phyloP scores from a whole-genome alignment of 2,329 filamentous ascomycete genomes.

The Paecilomyces sp. region DNA sequence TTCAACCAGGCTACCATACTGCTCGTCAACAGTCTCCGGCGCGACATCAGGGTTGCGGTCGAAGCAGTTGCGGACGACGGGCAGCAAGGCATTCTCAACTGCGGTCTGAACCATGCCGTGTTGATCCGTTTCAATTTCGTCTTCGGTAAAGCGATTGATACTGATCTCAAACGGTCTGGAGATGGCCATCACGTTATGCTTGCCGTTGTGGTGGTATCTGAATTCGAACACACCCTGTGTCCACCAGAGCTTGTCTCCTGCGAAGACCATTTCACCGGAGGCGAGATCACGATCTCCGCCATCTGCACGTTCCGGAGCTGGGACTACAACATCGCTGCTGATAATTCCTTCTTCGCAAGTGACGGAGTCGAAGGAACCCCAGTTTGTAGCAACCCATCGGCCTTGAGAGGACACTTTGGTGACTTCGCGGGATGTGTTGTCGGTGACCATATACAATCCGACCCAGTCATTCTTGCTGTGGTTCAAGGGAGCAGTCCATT shows the following conservation, averaged over 20 bases:
- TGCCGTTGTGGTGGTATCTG: conserved; percentile 89
- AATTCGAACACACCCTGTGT: conserved; percentile 94
- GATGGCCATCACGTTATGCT: conserved; percentile 88
- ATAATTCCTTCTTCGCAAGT: conserved; percentile 72
- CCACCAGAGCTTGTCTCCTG: conserved; percentile 95
- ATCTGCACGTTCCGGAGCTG: conserved; percentile 36
- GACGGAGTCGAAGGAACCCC: conserved; percentile 66
- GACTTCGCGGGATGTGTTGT: conserved; percentile 78
- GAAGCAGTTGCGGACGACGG: conserved; percentile 83
- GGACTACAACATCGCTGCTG: conserved; percentile 55
- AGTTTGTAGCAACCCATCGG: conserved; percentile 78
- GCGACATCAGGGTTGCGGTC: conserved; percentile 89
- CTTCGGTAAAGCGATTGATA: conserved; percentile 73
- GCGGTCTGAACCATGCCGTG: conserved; percentile 58
- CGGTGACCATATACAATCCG: conserved; percentile 89
- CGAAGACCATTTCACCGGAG: conserved; percentile 76
- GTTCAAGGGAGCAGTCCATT: conserved; percentile 80
- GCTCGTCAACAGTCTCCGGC: conserved; percentile 68
- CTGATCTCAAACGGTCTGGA: conserved; percentile 89
- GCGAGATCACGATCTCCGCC: conserved; percentile 53
- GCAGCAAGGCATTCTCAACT: conserved; percentile 70
- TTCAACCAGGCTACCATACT: conserved; percentile 79
- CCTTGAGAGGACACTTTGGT: conserved; percentile 81
- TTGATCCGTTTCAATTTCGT: conserved; percentile 54
- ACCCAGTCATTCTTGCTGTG: conserved; percentile 94